These are phyloP conservation scores for Monosporascus sp. DNA, from an alignment of 2,329 filamentous ascomycete species.

Conservation along the genomic window DNA sequence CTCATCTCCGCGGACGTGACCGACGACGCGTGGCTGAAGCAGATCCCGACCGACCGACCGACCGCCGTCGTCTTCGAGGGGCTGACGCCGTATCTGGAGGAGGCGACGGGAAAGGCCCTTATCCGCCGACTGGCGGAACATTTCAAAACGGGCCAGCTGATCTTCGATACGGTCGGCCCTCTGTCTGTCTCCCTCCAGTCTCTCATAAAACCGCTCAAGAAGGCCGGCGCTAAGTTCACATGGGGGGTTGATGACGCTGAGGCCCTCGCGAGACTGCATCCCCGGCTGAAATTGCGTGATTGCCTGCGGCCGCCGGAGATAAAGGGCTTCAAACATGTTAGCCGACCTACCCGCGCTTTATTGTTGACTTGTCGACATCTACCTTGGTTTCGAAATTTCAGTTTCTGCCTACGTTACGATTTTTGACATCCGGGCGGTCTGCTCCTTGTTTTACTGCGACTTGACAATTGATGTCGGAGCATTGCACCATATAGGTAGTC, in stretches of 20 bases:
- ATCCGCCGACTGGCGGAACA: constrained; percentile 17
- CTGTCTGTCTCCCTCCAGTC: constrained; percentile 10
- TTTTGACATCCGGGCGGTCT: constrained; percentile 5
- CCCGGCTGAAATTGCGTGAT: constrained; percentile 14
- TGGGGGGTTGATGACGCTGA: constrained; percentile 21
- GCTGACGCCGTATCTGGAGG: constrained; percentile 25
- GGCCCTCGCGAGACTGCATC: constrained; percentile 16
- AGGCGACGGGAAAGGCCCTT: constrained; percentile 17
- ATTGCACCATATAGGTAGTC: no score
- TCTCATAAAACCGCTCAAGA: constrained; percentile 6
- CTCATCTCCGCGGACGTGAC: constrained; percentile 22
- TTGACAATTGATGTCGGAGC: no score
- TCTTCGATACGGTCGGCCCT: constrained; percentile 20
- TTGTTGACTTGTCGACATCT: constrained; percentile 11
- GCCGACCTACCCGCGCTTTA: constrained; percentile 6
- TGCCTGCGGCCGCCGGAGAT: constrained; percentile 7
- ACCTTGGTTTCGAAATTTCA: constrained; percentile 13
- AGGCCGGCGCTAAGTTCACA: constrained; percentile 15
- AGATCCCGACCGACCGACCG: constrained; percentile 25
- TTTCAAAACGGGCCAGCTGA: constrained; percentile 22
- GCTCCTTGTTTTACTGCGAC: no score
- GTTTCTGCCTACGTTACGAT: constrained; percentile 10
- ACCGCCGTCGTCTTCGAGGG: constrained; percentile 29
- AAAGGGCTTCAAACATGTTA: constrained; percentile 5
- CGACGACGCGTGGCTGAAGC: constrained; percentile 22